These are phyloP conservation scores for Metschnikowia similis DNA, from an alignment of 805 yeast genomes.

Conservation along the genomic window DNA sequence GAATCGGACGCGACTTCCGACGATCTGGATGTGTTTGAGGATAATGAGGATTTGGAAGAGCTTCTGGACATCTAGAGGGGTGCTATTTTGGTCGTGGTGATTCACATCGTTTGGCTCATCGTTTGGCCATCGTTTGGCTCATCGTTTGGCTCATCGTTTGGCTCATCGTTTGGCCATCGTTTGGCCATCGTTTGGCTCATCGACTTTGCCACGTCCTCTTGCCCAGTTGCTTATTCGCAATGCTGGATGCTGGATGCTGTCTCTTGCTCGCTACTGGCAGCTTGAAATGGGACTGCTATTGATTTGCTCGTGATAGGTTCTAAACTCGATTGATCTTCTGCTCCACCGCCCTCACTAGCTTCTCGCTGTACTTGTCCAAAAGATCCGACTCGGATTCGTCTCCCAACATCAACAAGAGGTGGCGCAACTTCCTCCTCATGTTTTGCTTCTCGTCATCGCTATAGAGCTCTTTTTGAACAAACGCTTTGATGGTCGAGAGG, in stretches of 20 bases:
- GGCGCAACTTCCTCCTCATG: conserved; percentile 19
- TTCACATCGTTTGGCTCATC: too few relatives aligned
- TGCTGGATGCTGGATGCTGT: too few relatives aligned
- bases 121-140: too few relatives aligned
- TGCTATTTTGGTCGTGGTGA: too few relatives aligned
- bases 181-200: too few relatives aligned
- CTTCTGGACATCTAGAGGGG: background rate
- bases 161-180: too few relatives aligned
- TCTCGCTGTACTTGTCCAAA: conserved; percentile 37
- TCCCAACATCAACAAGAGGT: conserved; percentile 16
- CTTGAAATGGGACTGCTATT: background rate
- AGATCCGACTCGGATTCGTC: conserved; percentile 16
- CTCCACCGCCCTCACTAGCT: conserved; percentile 20
- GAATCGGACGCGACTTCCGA: conserved; percentile 1
- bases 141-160: too few relatives aligned
- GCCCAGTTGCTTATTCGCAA: too few relatives aligned
- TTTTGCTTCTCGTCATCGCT: conserved; percentile 15
- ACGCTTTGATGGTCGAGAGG: conserved; percentile 13
- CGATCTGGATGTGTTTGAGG: conserved; percentile 8
- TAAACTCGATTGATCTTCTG: background rate
- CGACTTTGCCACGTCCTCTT: too few relatives aligned
- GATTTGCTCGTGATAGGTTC: background rate
- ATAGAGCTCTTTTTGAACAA: conserved; percentile 9
- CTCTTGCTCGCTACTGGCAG: too few relatives aligned
- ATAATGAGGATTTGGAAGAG: conserved; percentile 6